Conservation (phyloP, 768 basidiomycete species). For the Pleurotus ostreatus region DNA sequence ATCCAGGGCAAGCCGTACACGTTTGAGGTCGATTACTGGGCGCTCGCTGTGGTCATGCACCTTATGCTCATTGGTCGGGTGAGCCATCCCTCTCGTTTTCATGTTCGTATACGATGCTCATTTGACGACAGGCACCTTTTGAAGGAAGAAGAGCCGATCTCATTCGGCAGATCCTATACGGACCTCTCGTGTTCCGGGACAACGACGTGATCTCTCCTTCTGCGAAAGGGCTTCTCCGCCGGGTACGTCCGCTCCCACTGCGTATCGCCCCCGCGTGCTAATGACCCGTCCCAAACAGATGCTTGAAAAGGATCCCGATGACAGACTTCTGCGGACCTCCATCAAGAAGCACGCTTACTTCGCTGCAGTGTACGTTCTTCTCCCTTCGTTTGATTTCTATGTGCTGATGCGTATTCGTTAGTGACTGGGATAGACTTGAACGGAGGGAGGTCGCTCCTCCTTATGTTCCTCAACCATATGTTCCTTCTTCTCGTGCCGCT, state of each 20-base stretch:
- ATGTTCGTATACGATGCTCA: neutral
- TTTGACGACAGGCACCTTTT: constrained; percentile 20
- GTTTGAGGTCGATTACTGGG: constrained; percentile 65
- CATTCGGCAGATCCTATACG: constrained; percentile 18
- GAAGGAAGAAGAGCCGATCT: constrained; percentile 6
- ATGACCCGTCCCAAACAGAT: constrained; percentile 15
- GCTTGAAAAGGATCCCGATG: constrained; percentile 22
- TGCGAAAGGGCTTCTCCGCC: constrained; percentile 13
- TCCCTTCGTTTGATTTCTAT: neutral
- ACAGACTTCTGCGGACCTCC: constrained; percentile 22
- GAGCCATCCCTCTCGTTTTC: constrained; percentile 9
- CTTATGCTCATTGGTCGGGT: constrained; percentile 62
- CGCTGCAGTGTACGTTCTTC: constrained; percentile 21
- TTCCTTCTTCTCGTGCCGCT: neutral
- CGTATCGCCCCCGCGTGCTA: neutral
- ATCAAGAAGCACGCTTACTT: constrained; percentile 29
- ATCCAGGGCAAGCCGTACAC: constrained; percentile 20
- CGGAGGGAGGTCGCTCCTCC: constrained; percentile 18
- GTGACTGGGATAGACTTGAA: constrained; percentile 24
- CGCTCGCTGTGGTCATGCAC: constrained; percentile 70
- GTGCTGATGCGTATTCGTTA: constrained; percentile 6
- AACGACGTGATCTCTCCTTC: constrained; percentile 24
- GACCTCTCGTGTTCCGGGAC: constrained; percentile 16
- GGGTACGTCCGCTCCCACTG: no score
- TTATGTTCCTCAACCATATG: constrained; percentile 16